phyloP scores from a whole-genome alignment of 1,284 basidiomycete genomes.

The Pseudozyma thailandica region DNA sequence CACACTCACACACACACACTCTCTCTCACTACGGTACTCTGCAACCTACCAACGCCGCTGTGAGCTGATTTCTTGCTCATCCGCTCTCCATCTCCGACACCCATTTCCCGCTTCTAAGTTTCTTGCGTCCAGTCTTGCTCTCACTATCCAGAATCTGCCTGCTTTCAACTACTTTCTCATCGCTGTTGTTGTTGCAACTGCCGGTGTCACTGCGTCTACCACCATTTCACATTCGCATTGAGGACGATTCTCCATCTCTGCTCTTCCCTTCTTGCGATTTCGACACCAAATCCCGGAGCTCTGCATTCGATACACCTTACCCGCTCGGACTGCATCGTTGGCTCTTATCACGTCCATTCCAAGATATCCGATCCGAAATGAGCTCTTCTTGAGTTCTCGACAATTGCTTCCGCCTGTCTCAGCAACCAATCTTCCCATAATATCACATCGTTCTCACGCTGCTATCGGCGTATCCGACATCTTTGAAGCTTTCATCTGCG shows the following conservation, averaged over 20 bases:
- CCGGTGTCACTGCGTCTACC: neutral
- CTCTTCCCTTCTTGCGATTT: neutral
- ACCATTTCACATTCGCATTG: neutral
- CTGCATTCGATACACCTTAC: neutral
- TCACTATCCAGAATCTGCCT: neutral
- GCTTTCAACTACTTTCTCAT: neutral
- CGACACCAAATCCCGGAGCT: no score
- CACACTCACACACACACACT: no score
- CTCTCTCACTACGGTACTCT: no score
- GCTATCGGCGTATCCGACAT: no score
- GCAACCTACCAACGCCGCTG: no score
- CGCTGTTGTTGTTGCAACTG: neutral
- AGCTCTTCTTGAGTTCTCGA: conserved; percentile 14
- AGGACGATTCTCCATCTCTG: neutral
- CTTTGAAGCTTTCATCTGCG: neutral
- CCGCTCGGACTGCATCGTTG: no score
- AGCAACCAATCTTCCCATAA: neutral
- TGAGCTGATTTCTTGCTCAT: no score
- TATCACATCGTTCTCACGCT: no score
- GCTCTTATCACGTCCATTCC: no score
- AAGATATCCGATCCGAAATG: conserved; percentile 29
- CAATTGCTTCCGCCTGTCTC: neutral
- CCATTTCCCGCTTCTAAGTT: no score
- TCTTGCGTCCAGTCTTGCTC: neutral
- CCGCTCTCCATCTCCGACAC: no score